phyloP scores from a whole-genome alignment of 2,329 filamentous ascomycete species.

The Malbranchea cinnamomea region DNA sequence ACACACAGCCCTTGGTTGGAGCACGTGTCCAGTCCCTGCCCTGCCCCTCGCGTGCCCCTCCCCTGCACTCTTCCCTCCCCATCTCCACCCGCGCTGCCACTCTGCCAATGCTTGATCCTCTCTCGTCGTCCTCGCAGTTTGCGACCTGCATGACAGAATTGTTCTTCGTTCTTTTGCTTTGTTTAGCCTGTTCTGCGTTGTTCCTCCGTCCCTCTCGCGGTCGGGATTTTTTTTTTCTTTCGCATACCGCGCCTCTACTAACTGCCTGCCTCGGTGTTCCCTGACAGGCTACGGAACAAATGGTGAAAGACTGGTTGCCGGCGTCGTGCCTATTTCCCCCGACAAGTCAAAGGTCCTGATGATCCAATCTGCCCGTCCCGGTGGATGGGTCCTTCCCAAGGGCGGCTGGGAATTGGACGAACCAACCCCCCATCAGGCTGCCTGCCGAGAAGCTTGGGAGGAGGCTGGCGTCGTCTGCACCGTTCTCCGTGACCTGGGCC shows the following conservation, averaged over 20 bases:
- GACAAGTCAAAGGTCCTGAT: slow-evolving; percentile 82
- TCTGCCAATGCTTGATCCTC: neutral
- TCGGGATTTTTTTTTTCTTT: neutral
- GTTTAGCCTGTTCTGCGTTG: neutral
- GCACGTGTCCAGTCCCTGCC: slow-evolving; percentile 12
- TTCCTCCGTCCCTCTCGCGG: neutral
- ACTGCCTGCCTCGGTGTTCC: too few species aligned
- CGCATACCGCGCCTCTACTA: slow-evolving; percentile 1
- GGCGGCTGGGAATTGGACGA: slow-evolving; percentile 97
- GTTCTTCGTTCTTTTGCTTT: too few species aligned
- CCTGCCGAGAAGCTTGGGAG: slow-evolving; percentile 88
- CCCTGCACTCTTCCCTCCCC: neutral
- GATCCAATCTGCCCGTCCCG: slow-evolving; percentile 80
- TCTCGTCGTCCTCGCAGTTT: neutral
- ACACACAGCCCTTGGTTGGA: slow-evolving; percentile 8
- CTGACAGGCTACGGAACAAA: slow-evolving; percentile 89
- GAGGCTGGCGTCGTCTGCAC: slow-evolving; percentile 84
- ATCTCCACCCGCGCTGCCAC: neutral
- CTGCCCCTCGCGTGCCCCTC: neutral
- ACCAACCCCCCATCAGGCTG: slow-evolving; percentile 67
- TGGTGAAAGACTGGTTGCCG: slow-evolving; percentile 88
- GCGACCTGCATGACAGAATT: too few species aligned
- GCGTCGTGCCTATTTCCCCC: slow-evolving; percentile 73
- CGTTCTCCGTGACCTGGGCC: slow-evolving; percentile 71
- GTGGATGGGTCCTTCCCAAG: slow-evolving; percentile 93